phyloP scores from a whole-genome alignment of 2,329 filamentous ascomycete genomes.

The Aureobasidium lini region DNA sequence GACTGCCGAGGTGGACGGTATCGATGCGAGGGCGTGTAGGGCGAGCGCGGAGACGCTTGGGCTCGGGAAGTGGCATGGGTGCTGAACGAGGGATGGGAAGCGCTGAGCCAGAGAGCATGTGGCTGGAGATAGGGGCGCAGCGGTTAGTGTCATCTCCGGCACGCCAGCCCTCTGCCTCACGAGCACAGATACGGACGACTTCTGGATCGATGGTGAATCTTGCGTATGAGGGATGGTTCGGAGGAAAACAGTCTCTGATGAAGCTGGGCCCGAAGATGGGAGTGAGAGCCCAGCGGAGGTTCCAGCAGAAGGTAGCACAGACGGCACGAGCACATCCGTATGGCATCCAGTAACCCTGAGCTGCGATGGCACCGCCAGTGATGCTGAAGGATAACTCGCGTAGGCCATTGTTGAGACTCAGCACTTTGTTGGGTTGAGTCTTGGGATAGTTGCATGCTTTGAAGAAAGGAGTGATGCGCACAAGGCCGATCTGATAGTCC shows the following conservation, averaged over 20 bases:
- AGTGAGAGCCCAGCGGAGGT: constrained; percentile 76
- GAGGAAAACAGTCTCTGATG: constrained; percentile 60
- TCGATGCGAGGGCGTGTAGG: constrained; percentile 20
- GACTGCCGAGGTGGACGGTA: constrained; percentile 9
- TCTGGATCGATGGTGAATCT: constrained; percentile 34
- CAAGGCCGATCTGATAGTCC: constrained; percentile 93
- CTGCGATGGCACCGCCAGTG: constrained; percentile 81
- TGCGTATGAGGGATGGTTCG: constrained; percentile 49
- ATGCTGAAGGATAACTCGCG: constrained; percentile 90
- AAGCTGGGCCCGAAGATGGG: constrained; percentile 86
- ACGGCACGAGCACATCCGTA: constrained; percentile 78
- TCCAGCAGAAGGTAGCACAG: constrained; percentile 81
- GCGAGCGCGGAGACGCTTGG: constrained; percentile 14
- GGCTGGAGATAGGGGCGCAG: not conserved
- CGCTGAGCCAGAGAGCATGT: not conserved
- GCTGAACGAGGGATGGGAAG: constrained; percentile 19
- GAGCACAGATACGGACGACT: constrained; percentile 30
- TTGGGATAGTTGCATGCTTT: constrained; percentile 84
- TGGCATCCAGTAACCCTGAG: constrained; percentile 98
- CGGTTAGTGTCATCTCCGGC: not conserved
- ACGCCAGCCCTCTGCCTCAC: constrained; percentile 33
- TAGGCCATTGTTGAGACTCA: constrained; percentile 62
- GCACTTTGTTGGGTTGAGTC: constrained; percentile 83
- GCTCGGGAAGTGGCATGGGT: constrained; percentile 8
- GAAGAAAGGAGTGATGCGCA: constrained; percentile 91